Evolutionary conservation across 257 asterid genomes (phyloP), one percentile per base, ranked within the genome.

Genomic region (Salvia hispanica): DNA sequence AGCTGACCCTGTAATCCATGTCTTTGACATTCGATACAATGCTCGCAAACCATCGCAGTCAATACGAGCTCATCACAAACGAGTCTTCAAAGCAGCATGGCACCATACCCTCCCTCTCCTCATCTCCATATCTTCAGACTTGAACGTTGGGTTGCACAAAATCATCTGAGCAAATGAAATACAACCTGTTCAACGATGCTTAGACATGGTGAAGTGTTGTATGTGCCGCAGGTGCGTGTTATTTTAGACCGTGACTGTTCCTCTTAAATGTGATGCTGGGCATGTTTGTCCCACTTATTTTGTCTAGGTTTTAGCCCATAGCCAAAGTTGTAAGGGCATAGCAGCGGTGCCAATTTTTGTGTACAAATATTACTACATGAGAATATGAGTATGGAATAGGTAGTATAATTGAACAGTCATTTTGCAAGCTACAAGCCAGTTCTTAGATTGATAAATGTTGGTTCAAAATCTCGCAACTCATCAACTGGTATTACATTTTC

Each of bases 71-170:
- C 97, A 94, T 77, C 89, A 94, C 47, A 94, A 87, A 69, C 83
- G 99, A 48, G 99, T 94, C 58, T 94, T 90, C 79, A 91, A 88
- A 79, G 97, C 96, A 3, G 89, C 85, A 9, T 91, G 97, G 96
- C 95, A 94, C 81, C 86, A 81, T 42, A 45, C 84, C 53, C 83
- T 83, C 36, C 97, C 99, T 6, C 85, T 94, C 56, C 76, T 91
- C 64, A 79, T 94, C 82, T 91, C 97, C 65, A 94, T 88, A 57
- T 94, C 99, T 12, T 88, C 99, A 6, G 99, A 94, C 74, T 75
- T 80, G 25, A 85, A 84, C 86, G 79, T 94, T 43, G 99, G 96
- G 60, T 46, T 94, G 75, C 97, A 90, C 78, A 82, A 71, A 58
- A 64, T 85, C 64, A 21, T 16, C 33, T 81, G 68, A 78, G 36